A percentile compares a stretch with the other conserved stretches of the same genome.
phyloP scores from a whole-genome alignment of 2,329 filamentous ascomycete species.

The Nemania sp. region DNA sequence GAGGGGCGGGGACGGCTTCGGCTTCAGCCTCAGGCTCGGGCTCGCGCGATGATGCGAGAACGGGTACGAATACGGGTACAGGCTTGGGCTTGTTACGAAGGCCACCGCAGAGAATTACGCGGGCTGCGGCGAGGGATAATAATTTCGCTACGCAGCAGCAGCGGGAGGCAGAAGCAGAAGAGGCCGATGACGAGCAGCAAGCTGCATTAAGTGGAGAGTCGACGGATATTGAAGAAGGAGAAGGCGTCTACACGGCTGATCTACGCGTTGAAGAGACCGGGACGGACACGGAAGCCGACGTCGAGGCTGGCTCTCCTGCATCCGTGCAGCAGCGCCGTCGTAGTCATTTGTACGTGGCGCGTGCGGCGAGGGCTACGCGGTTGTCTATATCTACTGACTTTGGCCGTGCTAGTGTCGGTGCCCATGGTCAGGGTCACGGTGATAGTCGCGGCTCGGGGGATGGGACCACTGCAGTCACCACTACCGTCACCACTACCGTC shows the following conservation, averaged over 20 bases:
- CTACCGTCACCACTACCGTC: no score
- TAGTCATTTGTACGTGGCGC: slow-evolving; percentile 11
- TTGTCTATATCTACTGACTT: not conserved
- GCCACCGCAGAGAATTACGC: no score
- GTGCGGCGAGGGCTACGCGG: not conserved
- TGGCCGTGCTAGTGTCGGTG: no score
- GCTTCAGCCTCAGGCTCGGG: not conserved
- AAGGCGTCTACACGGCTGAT: slow-evolving; percentile 3
- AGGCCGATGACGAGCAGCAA: no score
- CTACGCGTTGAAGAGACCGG: slow-evolving; percentile 3
- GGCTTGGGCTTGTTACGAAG: no score
- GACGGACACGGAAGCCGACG: not conserved
- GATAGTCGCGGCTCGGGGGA: no score
- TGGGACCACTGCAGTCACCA: no score
- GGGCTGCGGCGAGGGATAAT: no score
- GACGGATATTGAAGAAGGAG: not conserved
- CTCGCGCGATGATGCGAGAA: not conserved
- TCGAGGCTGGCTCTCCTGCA: slow-evolving; percentile 15
- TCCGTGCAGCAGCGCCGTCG: slow-evolving; percentile 11
- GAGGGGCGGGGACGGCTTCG: no score
- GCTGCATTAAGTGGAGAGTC: no score
- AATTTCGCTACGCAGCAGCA: slow-evolving; percentile 3
- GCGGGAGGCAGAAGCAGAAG: not conserved
- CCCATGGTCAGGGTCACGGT: no score
- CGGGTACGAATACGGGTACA: not conserved